Evolutionary conservation across 2,329 filamentous ascomycete species (phyloP).

Genomic region (Colletotrichum eleusines): DNA sequence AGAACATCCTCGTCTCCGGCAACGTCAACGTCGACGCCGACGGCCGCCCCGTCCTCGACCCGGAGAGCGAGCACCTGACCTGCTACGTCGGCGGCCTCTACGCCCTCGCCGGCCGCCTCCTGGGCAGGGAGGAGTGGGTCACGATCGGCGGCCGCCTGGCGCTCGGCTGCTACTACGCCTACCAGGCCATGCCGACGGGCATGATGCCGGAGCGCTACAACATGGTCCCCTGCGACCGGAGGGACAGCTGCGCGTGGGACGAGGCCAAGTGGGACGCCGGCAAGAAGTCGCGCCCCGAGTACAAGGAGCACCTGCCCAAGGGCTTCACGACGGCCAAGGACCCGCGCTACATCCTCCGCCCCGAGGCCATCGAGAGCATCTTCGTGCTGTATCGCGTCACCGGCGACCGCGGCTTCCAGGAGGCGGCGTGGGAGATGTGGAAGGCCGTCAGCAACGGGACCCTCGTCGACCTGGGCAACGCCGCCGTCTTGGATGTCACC

Average conservation of each 20-base stretch:
- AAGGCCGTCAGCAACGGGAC: slow-evolving; percentile 60
- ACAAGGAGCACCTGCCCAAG: slow-evolving; percentile 51
- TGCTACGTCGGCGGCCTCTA: slow-evolving; percentile 66
- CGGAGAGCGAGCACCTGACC: slow-evolving; percentile 61
- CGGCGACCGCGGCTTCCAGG: slow-evolving; percentile 59
- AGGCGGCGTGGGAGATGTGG: slow-evolving; percentile 67
- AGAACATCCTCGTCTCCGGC: slow-evolving; percentile 70
- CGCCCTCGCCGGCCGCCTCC: slow-evolving; percentile 60
- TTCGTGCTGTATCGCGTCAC: slow-evolving; percentile 68
- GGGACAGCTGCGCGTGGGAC: slow-evolving; percentile 62
- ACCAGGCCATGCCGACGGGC: slow-evolving; percentile 60
- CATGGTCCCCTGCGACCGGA: slow-evolving; percentile 54
- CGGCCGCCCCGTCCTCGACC: slow-evolving; percentile 39
- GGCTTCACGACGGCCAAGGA: slow-evolving; percentile 73
- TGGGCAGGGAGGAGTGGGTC: slow-evolving; percentile 56
- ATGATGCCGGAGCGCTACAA: slow-evolving; percentile 66
- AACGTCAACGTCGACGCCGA: slow-evolving; percentile 45
- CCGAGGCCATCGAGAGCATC: slow-evolving; percentile 65
- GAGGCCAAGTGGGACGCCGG: slow-evolving; percentile 42
- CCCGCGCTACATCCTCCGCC: slow-evolving; percentile 63
- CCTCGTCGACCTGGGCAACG: slow-evolving; percentile 60
- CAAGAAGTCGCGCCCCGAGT: slow-evolving; percentile 47
- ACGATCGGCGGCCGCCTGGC: slow-evolving; percentile 59
- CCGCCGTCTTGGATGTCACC: slow-evolving; percentile 64
- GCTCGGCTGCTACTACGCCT: slow-evolving; percentile 65